These are phyloP conservation scores for Collybiopsis confluens DNA, from an alignment of 768 basidiomycete species.

Conservation along the genomic window DNA sequence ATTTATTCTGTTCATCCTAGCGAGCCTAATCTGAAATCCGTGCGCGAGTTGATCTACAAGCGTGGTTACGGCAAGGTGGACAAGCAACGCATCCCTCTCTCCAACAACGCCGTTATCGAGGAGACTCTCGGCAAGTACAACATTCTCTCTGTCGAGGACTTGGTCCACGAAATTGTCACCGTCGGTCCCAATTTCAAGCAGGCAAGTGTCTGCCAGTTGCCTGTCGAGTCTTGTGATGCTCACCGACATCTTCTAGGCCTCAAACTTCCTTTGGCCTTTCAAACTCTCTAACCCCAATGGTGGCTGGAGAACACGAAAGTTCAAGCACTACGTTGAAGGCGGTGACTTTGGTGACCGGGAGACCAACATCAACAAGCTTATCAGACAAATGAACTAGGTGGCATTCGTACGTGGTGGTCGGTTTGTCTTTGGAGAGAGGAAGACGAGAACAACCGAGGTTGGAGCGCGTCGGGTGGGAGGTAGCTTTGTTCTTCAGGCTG, in stretches of 20 bases:
- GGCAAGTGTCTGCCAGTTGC: slow-evolving; percentile 39
- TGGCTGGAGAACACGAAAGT: slow-evolving; percentile 97
- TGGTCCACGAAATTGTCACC: slow-evolving; percentile 94
- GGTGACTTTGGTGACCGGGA: slow-evolving; percentile 99
- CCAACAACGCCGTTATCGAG: slow-evolving; percentile 94
- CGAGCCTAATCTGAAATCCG: slow-evolving; percentile 94
- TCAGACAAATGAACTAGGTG: slow-evolving; percentile 88
- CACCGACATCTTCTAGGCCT: slow-evolving; percentile 43
- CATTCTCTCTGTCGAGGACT: slow-evolving; percentile 95
- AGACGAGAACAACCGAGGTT: no score
- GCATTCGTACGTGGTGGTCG: slow-evolving; percentile 1
- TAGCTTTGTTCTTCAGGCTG: neutral
- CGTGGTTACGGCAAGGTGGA: slow-evolving; percentile 98
- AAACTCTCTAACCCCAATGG: slow-evolving; percentile 99
- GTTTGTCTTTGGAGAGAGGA: slow-evolving; percentile 10
- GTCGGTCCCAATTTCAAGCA: slow-evolving; percentile 99
- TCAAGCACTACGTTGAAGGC: slow-evolving; percentile 94
- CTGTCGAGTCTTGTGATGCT: slow-evolving; percentile 7
- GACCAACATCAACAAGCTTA: slow-evolving; percentile 94
- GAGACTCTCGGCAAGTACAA: slow-evolving; percentile 85
- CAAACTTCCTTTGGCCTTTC: slow-evolving; percentile 99
- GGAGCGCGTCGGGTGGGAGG: neutral
- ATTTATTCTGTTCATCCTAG: slow-evolving; percentile 31
- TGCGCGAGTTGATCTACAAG: slow-evolving; percentile 98
- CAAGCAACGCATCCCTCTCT: slow-evolving; percentile 95